A percentile compares a stretch with the other conserved stretches of the same genome.
These are phyloP conservation scores for Toxoplasma gondii DNA, from an alignment of 169 alveolate species.

Conservation along the genomic window DNA sequence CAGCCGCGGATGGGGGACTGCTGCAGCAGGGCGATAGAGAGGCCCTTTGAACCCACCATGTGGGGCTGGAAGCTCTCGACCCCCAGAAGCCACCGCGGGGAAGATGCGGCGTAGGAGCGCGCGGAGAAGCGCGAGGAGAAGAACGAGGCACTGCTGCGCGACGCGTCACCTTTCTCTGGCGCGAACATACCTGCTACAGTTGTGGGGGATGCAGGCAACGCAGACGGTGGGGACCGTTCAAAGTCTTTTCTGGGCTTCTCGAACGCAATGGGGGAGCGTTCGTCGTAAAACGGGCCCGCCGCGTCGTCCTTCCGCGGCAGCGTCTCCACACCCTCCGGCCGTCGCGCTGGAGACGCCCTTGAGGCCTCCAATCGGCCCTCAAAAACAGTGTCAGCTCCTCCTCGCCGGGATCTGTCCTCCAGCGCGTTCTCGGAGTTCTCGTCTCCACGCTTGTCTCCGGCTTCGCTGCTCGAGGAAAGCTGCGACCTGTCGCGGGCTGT, in stretches of 20 bases:
- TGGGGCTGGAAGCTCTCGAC: slow-evolving; percentile 52
- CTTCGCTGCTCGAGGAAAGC: neutral
- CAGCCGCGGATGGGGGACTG: slow-evolving; percentile 32
- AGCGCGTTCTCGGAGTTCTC: no score
- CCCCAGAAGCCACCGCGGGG: slow-evolving; percentile 43
- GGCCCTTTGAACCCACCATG: slow-evolving; percentile 50
- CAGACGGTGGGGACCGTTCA: neutral
- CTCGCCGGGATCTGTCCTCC: no score
- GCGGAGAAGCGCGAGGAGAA: neutral
- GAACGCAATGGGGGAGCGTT: no score
- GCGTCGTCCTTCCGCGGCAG: neutral
- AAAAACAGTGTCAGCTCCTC: no score
- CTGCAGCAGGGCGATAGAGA: slow-evolving; percentile 60
- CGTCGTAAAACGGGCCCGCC: neutral
- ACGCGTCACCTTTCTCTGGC: neutral
- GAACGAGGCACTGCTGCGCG: neutral
- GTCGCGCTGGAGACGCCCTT: no score
- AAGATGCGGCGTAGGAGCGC: neutral
- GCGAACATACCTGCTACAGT: neutral
- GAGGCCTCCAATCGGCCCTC: no score
- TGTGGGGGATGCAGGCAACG: slow-evolving; percentile 26
- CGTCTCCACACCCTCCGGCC: neutral
- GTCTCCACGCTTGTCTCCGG: neutral
- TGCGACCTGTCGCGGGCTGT: neutral
- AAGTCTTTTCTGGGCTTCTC: no score